These are phyloP conservation scores for Stemphylium lycopersici DNA, from an alignment of 2,329 filamentous ascomycete species.

Conservation along the genomic window DNA sequence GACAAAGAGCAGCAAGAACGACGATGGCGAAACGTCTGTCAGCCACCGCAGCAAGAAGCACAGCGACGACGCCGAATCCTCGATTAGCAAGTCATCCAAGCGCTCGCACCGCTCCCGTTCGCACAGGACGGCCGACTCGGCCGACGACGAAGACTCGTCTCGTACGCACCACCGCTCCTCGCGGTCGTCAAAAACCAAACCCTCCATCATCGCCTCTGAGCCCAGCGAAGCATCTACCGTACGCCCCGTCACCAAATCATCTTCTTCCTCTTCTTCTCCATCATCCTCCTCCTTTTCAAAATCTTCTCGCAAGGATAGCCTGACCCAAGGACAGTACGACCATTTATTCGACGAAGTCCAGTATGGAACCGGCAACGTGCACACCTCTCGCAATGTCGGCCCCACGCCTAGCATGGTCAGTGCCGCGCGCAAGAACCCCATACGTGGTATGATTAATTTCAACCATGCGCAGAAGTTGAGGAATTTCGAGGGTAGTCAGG, in stretches of 20 bases:
- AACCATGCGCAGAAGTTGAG: constrained; percentile 41
- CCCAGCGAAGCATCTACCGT: constrained; percentile 45
- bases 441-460: constrained; percentile 46
- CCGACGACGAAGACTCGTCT: constrained; percentile 24
- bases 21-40: constrained; percentile 23
- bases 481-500: constrained; percentile 30
- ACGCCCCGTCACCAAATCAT: constrained; percentile 30
- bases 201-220: constrained; percentile 36
- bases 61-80: constrained; percentile 21
- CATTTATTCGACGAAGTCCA: constrained; percentile 35
- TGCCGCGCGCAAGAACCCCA: constrained; percentile 40
- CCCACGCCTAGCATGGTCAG: constrained; percentile 49
- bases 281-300: constrained; percentile 5
- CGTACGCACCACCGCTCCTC: constrained; percentile 26
- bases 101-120: constrained; percentile 31
- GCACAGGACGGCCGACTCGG: constrained; percentile 31
- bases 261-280: constrained; percentile 5
- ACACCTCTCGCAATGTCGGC: constrained; percentile 31
- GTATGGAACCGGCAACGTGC: constrained; percentile 41
- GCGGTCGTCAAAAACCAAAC: constrained; percentile 18
- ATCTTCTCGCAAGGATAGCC: constrained; percentile 39
- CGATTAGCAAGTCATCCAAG: constrained; percentile 38
- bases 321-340: constrained; percentile 38
- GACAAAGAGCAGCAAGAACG: constrained; percentile 17
- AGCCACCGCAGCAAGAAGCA: constrained; percentile 26